Evolutionary conservation across 805 yeast genomes (phyloP), one percentile per base, ranked within the genome.

Genomic region (Yamadazyma akitaensis): DNA sequence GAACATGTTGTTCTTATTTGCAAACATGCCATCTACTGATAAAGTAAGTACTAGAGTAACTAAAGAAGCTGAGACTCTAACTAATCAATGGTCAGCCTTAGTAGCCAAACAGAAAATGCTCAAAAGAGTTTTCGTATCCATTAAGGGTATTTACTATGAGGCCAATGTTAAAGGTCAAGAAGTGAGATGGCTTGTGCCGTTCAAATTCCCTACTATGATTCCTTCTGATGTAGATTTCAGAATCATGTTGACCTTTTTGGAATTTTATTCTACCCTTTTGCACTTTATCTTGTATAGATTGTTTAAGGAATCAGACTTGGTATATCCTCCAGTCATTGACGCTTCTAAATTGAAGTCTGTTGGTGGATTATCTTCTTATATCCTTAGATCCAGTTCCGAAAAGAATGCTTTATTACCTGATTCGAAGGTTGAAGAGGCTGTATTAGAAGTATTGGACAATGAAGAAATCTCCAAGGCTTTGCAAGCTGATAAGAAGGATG

Each of bases 141-240:
- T 94, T 62, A 94, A 94, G 68, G 99, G 99, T 72, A 95, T 92
- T 14, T 94, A 94, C 68, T 94, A 92, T 63, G 89, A 90, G 65
- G 98, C 97, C 30, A 79, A 65, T 51, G 82, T 94, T 40, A 83
- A 79, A 65, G 99, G 99, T 55, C 96, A 90, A 67, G 96, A 88
- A 55, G 77, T 94, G 39, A 80, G 92, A 69, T 94, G 99, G 99
- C 80, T 94, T 50, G 96, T 89, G 40, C 99, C 99, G 19, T 94
- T 85, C 79, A 94, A 90, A 68, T 94, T 91, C 74, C 97, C 99
- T 16, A 96, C 92, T 66, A 87, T 87, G 66, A 85, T 94, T 56
- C 98, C 99, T 40, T 70, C 85, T 38, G 98, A 94, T 66, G 83
- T 94, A 49, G 99, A 94, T 70, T 92, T 94, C 75, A 80, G 94